Evolutionary conservation across 169 alveolate genomes (phyloP).

Genomic region (Perkinsus olseni): DNA sequence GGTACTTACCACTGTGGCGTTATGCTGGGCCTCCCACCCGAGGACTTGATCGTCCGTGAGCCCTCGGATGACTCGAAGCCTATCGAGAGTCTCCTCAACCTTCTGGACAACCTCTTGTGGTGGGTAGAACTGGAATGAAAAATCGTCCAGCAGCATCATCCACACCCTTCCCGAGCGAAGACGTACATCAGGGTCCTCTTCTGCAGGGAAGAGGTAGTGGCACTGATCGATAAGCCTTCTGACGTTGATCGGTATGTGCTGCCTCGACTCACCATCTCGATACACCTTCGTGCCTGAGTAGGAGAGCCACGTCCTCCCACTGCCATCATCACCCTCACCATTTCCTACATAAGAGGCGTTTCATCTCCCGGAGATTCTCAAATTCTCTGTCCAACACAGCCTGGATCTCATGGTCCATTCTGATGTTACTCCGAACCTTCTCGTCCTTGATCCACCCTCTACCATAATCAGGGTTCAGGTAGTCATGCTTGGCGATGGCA

Average conservation of each 20-base stretch:
- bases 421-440: constrained; percentile 38
- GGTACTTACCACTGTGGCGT: constrained; percentile 56
- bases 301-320: constrained; percentile 22
- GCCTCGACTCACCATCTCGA: constrained; percentile 86
- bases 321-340: neutral
- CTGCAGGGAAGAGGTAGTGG: neutral
- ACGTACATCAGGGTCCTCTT: neutral
- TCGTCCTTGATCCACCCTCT: constrained; percentile 55
- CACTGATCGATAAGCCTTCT: constrained; percentile 58
- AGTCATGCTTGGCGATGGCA: constrained; percentile 51
- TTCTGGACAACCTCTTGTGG: neutral
- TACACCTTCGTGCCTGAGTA: constrained; percentile 55
- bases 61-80: neutral
- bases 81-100: neutral
- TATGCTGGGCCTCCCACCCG: constrained; percentile 78
- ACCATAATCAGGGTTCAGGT: constrained; percentile 22
- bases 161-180: neutral
- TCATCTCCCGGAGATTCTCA: constrained; percentile 50
- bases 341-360: constrained; percentile 42
- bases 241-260: constrained; percentile 93
- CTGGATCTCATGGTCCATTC: constrained; percentile 59
- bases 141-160: neutral
- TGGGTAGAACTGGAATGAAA: neutral
- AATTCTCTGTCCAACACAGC: constrained; percentile 56
- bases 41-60: constrained; percentile 45